Base-by-base conservation (phyloP, 352 stramenopile genomes). In the Pythium monospermum region DNA sequence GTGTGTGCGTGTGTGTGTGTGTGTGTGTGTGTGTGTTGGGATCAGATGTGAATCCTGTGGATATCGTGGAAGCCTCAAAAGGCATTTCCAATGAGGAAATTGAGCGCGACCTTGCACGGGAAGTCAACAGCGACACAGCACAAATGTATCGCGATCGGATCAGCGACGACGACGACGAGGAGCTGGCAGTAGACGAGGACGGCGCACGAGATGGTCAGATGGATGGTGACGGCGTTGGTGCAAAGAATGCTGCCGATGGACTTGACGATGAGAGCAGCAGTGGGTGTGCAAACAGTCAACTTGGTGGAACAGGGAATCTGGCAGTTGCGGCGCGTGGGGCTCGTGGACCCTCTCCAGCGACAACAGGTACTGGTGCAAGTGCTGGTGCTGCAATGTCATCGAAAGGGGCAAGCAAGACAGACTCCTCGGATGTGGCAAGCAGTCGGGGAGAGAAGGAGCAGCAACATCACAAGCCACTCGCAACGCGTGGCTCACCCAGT, bases 31-130 rank as follows among this genome's bases (percentile, higher is more conserved):
- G 22, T 22, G 19, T 31, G 6, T 0, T 52, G n/a, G 7, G 10
- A 39, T 46, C 10, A 27, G n/a, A 4, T 23, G 30, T 88, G 27
- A 66, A 57, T 12, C 64, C 53, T 23, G 53, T 86, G 32, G 69
- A 86, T 33, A 82, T 88, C 30, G 37, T 86, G 12, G 54, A 85
- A 30, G 59, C 68, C 5, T 83, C 73, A 3, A 86, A 86, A 26
- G 27, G 59, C 3, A 31, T 77, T 4, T 73, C 64, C 12, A 35
- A 66, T 37, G 66, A 84, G 11, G 57, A 59, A n/a, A 84, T 88
- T 44, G 38, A 77, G 7, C 35, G 52, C 6, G 65, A 88, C 27
- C 53, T 88, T 11, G 53, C 77, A 25, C 39, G 46, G 1, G 77
- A 86, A 50, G 32, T 86, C 18, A 74, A 61, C 11, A 75, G 74